phyloP scores from a whole-genome alignment of 495 filamentous ascomycete genomes.

The Penicillium daleae region DNA sequence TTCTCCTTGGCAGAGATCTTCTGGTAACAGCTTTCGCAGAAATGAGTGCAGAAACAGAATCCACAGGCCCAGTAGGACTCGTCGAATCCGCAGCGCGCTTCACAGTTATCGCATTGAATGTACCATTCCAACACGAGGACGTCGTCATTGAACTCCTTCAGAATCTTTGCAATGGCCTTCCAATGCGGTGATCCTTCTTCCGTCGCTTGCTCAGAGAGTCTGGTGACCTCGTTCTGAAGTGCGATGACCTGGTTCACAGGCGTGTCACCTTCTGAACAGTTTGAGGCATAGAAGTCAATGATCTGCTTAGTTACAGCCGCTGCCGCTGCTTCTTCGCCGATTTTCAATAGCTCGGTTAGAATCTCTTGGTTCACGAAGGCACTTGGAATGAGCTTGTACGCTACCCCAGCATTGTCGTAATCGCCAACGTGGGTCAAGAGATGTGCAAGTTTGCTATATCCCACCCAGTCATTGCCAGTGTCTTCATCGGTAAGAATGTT shows the following conservation, averaged over 20 bases:
- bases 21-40: slow-evolving; percentile 1
- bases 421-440: background rate
- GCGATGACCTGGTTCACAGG: background rate
- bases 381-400: background rate
- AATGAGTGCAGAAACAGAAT: background rate
- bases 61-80: background rate
- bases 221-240: background rate
- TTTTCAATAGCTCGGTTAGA: background rate
- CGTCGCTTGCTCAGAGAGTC: background rate
- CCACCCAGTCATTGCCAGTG: background rate
- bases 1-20: background rate
- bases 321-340: background rate
- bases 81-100: background rate
- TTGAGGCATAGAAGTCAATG: background rate
- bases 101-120: background rate
- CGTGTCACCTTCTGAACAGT: background rate
- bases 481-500: background rate
- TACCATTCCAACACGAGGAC: background rate
- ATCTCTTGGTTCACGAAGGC: background rate
- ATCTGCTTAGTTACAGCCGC: background rate
- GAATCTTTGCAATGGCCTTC: background rate
- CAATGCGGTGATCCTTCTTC: background rate
- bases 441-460: background rate
- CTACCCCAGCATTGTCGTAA: background rate
- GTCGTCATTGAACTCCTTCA: background rate